Evolutionary conservation across 1,284 basidiomycete species (phyloP).

Genomic region (Moniliella sp.): DNA sequence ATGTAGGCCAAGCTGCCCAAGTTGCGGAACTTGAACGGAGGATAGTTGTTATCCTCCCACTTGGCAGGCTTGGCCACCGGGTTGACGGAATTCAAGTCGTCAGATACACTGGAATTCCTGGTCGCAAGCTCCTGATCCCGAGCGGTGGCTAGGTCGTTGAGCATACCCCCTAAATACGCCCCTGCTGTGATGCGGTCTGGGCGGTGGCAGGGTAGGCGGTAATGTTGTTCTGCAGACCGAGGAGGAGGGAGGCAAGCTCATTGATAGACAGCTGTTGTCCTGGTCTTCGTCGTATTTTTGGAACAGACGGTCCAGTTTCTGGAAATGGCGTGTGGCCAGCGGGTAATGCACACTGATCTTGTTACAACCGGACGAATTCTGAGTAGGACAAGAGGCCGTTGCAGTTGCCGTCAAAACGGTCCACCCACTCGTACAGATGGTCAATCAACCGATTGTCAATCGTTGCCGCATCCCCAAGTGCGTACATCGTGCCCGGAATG

Average conservation of each 20-base stretch:
- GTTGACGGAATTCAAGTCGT: no score
- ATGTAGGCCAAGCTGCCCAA: slow-evolving; percentile 27
- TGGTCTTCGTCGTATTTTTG: slow-evolving; percentile 66
- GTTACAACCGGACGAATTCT: slow-evolving; percentile 23
- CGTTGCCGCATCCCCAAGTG: slow-evolving; percentile 80
- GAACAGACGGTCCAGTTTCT: slow-evolving; percentile 56
- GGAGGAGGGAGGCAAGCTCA: slow-evolving; percentile 64
- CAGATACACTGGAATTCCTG: slow-evolving; percentile 1
- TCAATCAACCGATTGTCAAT: slow-evolving; percentile 39
- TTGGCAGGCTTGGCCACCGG: no score
- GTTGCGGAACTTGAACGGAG: slow-evolving; percentile 21
- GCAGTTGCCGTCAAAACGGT: slow-evolving; percentile 57
- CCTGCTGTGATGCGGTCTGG: slow-evolving; percentile 28
- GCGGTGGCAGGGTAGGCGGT: slow-evolving; percentile 67
- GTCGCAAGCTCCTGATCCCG: slow-evolving; percentile 2
- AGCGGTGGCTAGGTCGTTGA: slow-evolving; percentile 21
- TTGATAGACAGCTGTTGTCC: slow-evolving; percentile 65
- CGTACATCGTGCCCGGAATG: slow-evolving; percentile 72
- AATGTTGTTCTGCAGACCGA: slow-evolving; percentile 67
- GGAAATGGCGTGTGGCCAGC: slow-evolving; percentile 22
- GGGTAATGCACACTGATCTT: slow-evolving; percentile 13
- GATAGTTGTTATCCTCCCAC: slow-evolving; percentile 18
- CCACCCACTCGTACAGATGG: slow-evolving; percentile 43
- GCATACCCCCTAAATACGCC: slow-evolving; percentile 23
- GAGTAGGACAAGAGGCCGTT: slow-evolving; percentile 17